Base-by-base conservation (phyloP, 2,329 filamentous ascomycete species). In the Botrytis fabae region DNA sequence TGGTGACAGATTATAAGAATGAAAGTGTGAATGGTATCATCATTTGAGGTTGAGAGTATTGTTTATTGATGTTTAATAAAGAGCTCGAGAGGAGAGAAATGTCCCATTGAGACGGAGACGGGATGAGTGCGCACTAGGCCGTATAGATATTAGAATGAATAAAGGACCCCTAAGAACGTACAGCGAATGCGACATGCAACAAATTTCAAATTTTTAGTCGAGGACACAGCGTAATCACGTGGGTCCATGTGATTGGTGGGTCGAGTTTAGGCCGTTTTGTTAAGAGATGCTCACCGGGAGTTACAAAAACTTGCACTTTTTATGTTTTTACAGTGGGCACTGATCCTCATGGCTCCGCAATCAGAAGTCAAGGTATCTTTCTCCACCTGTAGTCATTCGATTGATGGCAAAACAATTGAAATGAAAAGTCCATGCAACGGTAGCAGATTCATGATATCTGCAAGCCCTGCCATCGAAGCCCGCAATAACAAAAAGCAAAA, bases 161-260 rank as follows among this genome's bases (percentile, higher is more conserved):
- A 1, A 51, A n/a, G 48, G 22, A 51, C 4, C 1, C 25, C 25
- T 5, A n/a, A 51, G 48, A 51, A 10, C 48, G 25, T 51, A 51
- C 25, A 51, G 51, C 51, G 51, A 54, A 54, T 54, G 0, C 51
- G 51, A 54, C n/a, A 18, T 54, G n/a, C 51, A 54, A 54, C 51
- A 54, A 54, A 54, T 1, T 54, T 54, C 25, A 8, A 54, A 16
- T 14, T 25, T 5, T 28, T n/a, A 12, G 1, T 6, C n/a, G 28
- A 18, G 14, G 51, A 28, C 51, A 54, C 51, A 16, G 5, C 3
- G 4, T 2, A 54, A 2, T n/a, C 51, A 54, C n/a, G 51, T 54
- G 51, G 0, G 3, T 0, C 14, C 5, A 0, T 28, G 18, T 54
- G n/a, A 54, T 18, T 28, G 6, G 14, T 18, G 16, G 14, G 51